phyloP scores from a whole-genome alignment of 139 green algal species.

The Auxenochlorella pyrenoidosa region DNA sequence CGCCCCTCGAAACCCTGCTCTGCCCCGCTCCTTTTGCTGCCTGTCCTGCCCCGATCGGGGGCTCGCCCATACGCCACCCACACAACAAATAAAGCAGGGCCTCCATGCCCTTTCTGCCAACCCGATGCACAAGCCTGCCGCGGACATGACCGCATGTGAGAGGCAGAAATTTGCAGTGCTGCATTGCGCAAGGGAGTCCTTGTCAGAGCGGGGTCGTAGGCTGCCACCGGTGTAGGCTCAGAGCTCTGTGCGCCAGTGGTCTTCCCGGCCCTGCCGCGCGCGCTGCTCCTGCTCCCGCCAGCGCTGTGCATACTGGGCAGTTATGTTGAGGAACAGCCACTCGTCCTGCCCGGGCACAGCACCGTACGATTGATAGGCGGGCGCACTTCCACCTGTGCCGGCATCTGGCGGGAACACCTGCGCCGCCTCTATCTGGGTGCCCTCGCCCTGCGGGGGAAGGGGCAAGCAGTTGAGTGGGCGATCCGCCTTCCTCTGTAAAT shows the following conservation, averaged over 20 bases:
- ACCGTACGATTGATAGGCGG: not conserved
- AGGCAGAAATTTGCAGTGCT: too few relatives aligned
- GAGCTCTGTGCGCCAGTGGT: not conserved
- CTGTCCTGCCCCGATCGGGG: not conserved
- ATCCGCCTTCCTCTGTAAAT: not conserved
- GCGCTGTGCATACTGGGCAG: not conserved
- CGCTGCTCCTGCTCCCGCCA: not conserved
- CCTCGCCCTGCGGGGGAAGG: constrained; percentile 5
- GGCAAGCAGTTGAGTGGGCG: not conserved
- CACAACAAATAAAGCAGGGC: too few relatives aligned
- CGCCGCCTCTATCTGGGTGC: constrained; percentile 29
- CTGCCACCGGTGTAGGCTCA: too few relatives aligned
- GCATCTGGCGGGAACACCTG: not conserved
- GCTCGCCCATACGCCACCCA: not conserved
- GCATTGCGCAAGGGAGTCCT: too few relatives aligned
- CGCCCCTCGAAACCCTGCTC: not conserved
- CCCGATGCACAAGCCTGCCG: too few relatives aligned
- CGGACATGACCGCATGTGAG: too few relatives aligned
- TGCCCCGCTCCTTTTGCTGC: not conserved
- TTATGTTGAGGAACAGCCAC: constrained; percentile 9
- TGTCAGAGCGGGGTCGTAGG: too few relatives aligned
- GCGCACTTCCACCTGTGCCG: not conserved
- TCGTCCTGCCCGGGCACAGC: not conserved
- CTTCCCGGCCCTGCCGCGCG: not conserved
- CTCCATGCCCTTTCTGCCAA: too few relatives aligned